Evolutionary conservation across 2,329 filamentous ascomycete species (phyloP).

Genomic region (Colletotrichum chlorophyti): DNA sequence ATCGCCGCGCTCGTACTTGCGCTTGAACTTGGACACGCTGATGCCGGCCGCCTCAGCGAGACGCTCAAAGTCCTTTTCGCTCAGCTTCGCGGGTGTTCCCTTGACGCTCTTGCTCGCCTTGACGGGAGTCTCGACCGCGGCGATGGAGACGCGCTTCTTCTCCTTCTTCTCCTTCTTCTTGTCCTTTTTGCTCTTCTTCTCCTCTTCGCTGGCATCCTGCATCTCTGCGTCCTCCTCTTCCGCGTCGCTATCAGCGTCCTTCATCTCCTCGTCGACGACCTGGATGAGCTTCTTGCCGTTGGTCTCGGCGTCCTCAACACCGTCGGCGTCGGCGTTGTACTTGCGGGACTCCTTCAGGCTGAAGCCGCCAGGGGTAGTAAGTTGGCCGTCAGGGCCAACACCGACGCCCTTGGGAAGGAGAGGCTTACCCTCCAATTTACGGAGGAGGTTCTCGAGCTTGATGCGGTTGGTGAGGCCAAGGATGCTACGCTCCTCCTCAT

Average conservation of each 20-base stretch:
- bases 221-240: constrained; percentile 49
- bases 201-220: constrained; percentile 41
- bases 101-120: constrained; percentile 37
- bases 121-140: constrained; percentile 39
- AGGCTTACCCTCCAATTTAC: constrained; percentile 88
- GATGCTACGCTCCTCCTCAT: constrained; percentile 87
- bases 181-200: constrained; percentile 45
- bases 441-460: constrained; percentile 78
- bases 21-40: constrained; percentile 78
- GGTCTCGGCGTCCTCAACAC: constrained; percentile 67
- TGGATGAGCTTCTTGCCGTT: constrained; percentile 51
- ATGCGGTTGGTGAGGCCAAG: constrained; percentile 77
- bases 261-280: constrained; percentile 51
- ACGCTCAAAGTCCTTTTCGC: constrained; percentile 62
- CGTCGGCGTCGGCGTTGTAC: constrained; percentile 95
- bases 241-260: constrained; percentile 44
- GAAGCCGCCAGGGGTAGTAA: constrained; percentile 75
- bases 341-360: constrained; percentile 91
- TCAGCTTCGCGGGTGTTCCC: constrained; percentile 47
- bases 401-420: constrained; percentile 77
- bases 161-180: constrained; percentile 46
- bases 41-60: constrained; percentile 72
- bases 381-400: constrained; percentile 76
- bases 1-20: constrained; percentile 79
- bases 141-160: constrained; percentile 31